phyloP scores from a whole-genome alignment of 768 basidiomycete species.

The Trametes elegans region DNA sequence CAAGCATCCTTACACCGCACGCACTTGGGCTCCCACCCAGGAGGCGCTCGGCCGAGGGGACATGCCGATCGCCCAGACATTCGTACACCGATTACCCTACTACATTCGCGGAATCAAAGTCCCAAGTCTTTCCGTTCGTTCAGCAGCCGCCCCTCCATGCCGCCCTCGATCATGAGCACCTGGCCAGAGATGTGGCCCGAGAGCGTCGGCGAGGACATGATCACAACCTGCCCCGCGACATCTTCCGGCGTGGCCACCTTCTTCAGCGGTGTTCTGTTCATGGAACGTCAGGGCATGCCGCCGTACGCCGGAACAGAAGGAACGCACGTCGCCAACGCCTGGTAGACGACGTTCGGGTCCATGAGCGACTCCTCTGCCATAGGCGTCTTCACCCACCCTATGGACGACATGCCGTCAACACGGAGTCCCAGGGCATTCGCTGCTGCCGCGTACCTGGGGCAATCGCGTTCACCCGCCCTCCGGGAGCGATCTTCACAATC shows the following conservation, averaged over 20 bases:
- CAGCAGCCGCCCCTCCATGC: conserved; percentile 71
- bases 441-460: conserved; percentile 73
- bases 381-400: conserved; percentile 51
- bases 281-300: background rate
- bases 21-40: too few species aligned
- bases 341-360: conserved; percentile 52
- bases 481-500: conserved; percentile 72
- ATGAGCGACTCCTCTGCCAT: conserved; percentile 59
- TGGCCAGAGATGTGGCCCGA: conserved; percentile 75
- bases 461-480: conserved; percentile 66
- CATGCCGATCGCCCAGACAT: too few species aligned
- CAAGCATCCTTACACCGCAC: too few species aligned
- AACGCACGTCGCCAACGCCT: conserved; percentile 65
- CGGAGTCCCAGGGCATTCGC: background rate
- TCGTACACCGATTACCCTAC: too few species aligned
- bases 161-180: conserved; percentile 69
- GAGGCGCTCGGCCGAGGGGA: too few species aligned
- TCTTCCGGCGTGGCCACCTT: conserved; percentile 64
- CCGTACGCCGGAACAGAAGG: background rate
- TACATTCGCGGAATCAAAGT: conserved; percentile 6
- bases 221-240: conserved; percentile 60
- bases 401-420: background rate
- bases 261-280: conserved; percentile 60
- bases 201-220: conserved; percentile 56
- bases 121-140: conserved; percentile 39